Percentiles rank a stretch among this genome's conserved stretches.
phyloP scores from a whole-genome alignment of 192 early-diverging fungal species.

The Obelidium mucronatum region DNA sequence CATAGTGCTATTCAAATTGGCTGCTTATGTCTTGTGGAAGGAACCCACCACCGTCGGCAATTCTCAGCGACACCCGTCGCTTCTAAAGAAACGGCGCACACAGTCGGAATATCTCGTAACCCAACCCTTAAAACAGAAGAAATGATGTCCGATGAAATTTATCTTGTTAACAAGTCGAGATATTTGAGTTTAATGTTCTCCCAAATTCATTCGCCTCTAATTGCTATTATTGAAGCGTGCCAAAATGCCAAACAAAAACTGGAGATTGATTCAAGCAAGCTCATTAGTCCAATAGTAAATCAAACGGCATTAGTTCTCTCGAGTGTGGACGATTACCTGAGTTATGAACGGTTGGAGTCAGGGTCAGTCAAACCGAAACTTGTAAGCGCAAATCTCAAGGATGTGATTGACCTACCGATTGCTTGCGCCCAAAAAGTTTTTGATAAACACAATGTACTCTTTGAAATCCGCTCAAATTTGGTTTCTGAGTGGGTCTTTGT shows the following conservation, averaged over 20 bases:
- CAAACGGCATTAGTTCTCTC: not conserved
- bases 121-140: not conserved
- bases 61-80: not conserved
- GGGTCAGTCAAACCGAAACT: not conserved
- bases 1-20: not conserved
- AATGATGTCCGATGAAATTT: not conserved
- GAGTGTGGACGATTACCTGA: not conserved
- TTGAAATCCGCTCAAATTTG: constrained; percentile 1
- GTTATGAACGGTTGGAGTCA: not conserved
- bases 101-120: not conserved
- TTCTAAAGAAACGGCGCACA: not conserved
- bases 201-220: not conserved
- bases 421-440: constrained; percentile 14
- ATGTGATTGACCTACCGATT: not conserved
- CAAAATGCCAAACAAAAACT: not conserved
- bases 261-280: not conserved
- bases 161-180: not conserved
- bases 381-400: not conserved
- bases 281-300: not conserved
- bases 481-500: constrained; percentile 4
- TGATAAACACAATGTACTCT: not conserved
- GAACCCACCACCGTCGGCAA: not conserved
- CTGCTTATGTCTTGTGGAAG: not conserved
- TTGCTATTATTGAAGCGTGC: constrained; percentile 7
- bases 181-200: not conserved